Evolutionary conservation across 345 rosid species (phyloP).

Genomic region (Syzygium jambos): DNA sequence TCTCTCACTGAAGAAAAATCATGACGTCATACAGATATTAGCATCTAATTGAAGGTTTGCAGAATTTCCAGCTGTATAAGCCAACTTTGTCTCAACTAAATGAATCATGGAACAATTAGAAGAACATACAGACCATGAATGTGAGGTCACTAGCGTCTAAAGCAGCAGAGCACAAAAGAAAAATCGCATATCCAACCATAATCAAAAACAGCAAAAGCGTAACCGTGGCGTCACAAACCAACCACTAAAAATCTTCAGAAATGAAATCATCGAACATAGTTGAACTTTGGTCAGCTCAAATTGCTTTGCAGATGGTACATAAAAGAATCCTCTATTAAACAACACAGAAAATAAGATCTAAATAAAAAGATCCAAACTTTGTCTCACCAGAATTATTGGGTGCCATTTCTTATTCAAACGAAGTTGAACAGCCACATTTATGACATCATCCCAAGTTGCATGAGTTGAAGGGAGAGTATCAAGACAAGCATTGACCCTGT

Average conservation of each 20-base stretch:
- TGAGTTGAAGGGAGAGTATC: slow-evolving; percentile 63
- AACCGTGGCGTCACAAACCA: background rate
- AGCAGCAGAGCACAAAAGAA: background rate
- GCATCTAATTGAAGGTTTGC: background rate
- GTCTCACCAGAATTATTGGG: slow-evolving; percentile 53
- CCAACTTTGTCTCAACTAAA: background rate
- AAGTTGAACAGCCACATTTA: slow-evolving; percentile 74
- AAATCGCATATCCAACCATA: background rate
- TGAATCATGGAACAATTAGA: background rate
- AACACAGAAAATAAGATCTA: background rate
- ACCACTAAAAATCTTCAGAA: background rate
- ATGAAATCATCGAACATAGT: background rate
- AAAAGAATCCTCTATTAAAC: background rate
- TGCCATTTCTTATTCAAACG: slow-evolving; percentile 76
- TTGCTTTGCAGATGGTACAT: background rate
- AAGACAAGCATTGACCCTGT: slow-evolving; percentile 36
- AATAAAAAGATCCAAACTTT: background rate
- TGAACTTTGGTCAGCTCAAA: background rate
- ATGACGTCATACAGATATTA: background rate
- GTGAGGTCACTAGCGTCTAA: background rate
- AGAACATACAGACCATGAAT: background rate
- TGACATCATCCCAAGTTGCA: slow-evolving; percentile 77
- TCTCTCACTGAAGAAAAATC: background rate
- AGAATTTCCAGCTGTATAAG: background rate
- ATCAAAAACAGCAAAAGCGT: background rate